phyloP scores from a whole-genome alignment of 2,329 filamentous ascomycete genomes.

The Didymella pomorum region DNA sequence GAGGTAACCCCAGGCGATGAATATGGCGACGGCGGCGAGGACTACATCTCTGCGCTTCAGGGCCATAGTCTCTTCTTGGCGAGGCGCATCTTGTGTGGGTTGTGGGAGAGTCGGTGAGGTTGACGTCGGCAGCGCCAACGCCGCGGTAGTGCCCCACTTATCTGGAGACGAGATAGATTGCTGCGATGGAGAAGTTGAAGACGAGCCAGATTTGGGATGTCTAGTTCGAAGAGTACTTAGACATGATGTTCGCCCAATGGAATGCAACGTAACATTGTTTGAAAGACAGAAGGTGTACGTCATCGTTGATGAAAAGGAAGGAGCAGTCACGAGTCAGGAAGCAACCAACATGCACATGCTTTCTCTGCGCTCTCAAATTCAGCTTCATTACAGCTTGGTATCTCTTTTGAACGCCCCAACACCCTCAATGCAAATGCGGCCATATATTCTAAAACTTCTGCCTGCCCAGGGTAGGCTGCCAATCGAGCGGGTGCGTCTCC shows the following conservation, averaged over 20 bases:
- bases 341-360: neutral
- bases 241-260: neutral
- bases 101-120: constrained; percentile 19
- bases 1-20: constrained; percentile 87
- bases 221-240: too few species aligned
- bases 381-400: constrained; percentile 14
- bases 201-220: neutral
- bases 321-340: neutral
- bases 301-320: neutral
- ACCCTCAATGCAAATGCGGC: constrained; percentile 17
- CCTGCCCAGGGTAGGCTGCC: constrained; percentile 82
- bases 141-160: constrained; percentile 5
- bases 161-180: neutral
- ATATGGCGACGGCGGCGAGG: constrained; percentile 71
- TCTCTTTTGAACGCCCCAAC: constrained; percentile 23
- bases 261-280: too few species aligned
- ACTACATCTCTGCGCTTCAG: constrained; percentile 73
- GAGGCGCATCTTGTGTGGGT: constrained; percentile 46
- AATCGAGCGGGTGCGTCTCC: constrained; percentile 89
- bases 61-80: constrained; percentile 67
- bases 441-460: constrained; percentile 65
- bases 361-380: neutral
- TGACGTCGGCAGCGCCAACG: constrained; percentile 14
- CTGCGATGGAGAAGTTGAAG: neutral
- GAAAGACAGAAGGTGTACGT: neutral